These are phyloP conservation scores for Chrysosporium queenslandicum DNA, from an alignment of 2,329 filamentous ascomycete species.

Conservation along the genomic window DNA sequence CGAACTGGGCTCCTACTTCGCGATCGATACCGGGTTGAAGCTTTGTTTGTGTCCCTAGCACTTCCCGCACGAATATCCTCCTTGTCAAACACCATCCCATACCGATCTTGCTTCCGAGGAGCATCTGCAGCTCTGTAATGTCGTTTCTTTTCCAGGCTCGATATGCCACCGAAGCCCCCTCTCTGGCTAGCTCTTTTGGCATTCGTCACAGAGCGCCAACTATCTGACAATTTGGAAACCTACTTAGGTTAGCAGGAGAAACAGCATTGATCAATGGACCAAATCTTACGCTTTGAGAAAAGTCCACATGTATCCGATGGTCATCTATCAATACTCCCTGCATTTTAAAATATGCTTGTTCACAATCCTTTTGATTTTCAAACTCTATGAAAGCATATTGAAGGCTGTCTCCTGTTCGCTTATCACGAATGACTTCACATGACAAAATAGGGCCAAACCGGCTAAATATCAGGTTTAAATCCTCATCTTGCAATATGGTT, in stretches of 20 bases:
- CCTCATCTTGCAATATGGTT: slow-evolving; percentile 52
- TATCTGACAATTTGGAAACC: slow-evolving; percentile 70
- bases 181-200: slow-evolving; percentile 57
- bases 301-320: slow-evolving; percentile 94
- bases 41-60: slow-evolving; percentile 14
- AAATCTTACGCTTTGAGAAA: slow-evolving; percentile 76
- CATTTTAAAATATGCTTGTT: slow-evolving; percentile 98
- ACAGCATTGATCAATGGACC: not conserved
- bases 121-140: slow-evolving; percentile 70
- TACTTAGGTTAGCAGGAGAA: slow-evolving; percentile 17
- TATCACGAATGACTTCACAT: slow-evolving; percentile 91
- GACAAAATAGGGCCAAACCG: slow-evolving; percentile 92
- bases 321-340: slow-evolving; percentile 94
- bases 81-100: slow-evolving; percentile 73
- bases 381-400: slow-evolving; percentile 99
- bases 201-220: slow-evolving; percentile 79
- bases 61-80: slow-evolving; percentile 51
- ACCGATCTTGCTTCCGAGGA: slow-evolving; percentile 42
- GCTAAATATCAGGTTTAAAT: slow-evolving; percentile 90
- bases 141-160: slow-evolving; percentile 74
- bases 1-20: slow-evolving; percentile 41
- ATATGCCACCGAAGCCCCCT: slow-evolving; percentile 86
- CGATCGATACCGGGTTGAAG: slow-evolving; percentile 19
- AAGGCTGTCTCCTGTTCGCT: slow-evolving; percentile 83
- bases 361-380: slow-evolving; percentile 82